These are phyloP conservation scores for Medicago arabica DNA, from an alignment of 306 rosid species.

Conservation along the genomic window DNA sequence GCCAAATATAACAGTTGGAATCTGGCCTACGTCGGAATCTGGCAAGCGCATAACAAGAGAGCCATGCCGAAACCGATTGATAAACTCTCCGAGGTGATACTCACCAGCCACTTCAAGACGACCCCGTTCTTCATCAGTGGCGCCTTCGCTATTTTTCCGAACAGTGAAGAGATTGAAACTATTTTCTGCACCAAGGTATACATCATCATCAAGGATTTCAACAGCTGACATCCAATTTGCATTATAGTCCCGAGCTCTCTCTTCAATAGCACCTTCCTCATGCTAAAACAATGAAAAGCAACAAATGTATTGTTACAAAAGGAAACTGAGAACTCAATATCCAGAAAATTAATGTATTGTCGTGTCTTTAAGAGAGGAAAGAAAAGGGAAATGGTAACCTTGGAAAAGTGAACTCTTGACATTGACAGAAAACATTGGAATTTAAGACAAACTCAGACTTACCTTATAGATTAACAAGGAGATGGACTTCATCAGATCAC, in stretches of 20 bases:
- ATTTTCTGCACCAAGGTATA: slow-evolving; percentile 92
- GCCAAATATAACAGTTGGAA: slow-evolving; percentile 90
- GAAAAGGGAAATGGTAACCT: not conserved
- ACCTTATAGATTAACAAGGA: slow-evolving; percentile 96
- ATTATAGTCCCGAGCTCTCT: slow-evolving; percentile 94
- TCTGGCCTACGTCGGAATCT: slow-evolving; percentile 95
- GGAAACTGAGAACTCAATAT: slow-evolving; percentile 7
- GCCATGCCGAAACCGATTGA: slow-evolving; percentile 82
- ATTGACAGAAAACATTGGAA: slow-evolving; percentile 4
- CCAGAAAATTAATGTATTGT: not conserved
- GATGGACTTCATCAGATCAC: slow-evolving; percentile 95
- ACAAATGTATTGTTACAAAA: slow-evolving; percentile 26
- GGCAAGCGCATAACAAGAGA: slow-evolving; percentile 94
- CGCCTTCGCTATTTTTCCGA: slow-evolving; percentile 82
- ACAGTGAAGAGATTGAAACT: slow-evolving; percentile 55
- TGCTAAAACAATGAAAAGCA: slow-evolving; percentile 61
- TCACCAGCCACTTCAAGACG: slow-evolving; percentile 93
- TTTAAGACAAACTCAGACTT: slow-evolving; percentile 21
- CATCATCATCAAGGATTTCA: slow-evolving; percentile 94
- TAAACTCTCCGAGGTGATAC: slow-evolving; percentile 92
- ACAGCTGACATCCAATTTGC: slow-evolving; percentile 99
- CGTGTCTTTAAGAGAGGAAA: not conserved
- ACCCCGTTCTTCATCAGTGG: slow-evolving; percentile 90
- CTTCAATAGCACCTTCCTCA: slow-evolving; percentile 99
- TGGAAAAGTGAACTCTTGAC: not conserved